Conservation (phyloP, 331 rosid genomes). For the Arachis monticola region DNA sequence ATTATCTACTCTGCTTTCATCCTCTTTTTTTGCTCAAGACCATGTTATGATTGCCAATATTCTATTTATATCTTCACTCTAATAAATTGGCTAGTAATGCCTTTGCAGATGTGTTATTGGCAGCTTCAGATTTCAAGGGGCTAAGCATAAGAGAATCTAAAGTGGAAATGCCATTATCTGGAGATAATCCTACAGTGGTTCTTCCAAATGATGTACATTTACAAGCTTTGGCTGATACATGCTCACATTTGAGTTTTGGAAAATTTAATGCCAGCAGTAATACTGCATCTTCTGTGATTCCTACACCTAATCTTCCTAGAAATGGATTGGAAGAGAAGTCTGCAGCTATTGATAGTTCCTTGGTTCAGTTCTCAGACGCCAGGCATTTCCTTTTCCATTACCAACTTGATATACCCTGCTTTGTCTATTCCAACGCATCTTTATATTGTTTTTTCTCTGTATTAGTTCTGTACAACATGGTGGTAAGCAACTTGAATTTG, state of each 20-base stretch:
- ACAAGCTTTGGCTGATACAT: constrained; percentile 57
- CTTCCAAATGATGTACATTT: constrained; percentile 46
- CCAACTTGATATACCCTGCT: constrained; percentile 31
- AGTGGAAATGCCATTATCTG: constrained; percentile 27
- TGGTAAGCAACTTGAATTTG: constrained; percentile 39
- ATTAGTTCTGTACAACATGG: constrained; percentile 40
- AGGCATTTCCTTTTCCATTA: constrained; percentile 47
- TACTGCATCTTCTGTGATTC: constrained; percentile 47
- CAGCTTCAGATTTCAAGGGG: constrained; percentile 46
- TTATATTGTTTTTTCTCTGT: constrained; percentile 30
- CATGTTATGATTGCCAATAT: constrained; percentile 24
- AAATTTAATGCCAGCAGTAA: constrained; percentile 50
- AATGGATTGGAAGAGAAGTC: constrained; percentile 51
- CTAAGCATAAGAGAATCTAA: constrained; percentile 45
- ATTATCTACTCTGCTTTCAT: background rate
- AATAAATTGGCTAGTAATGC: constrained; percentile 32
- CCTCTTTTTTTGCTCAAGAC: constrained; percentile 1
- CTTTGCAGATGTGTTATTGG: constrained; percentile 44
- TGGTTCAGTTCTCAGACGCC: constrained; percentile 38
- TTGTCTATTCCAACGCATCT: constrained; percentile 35
- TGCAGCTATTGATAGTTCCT: constrained; percentile 44
- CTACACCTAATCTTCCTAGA: constrained; percentile 41
- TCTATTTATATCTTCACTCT: constrained; percentile 33
- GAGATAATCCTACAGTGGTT: constrained; percentile 41
- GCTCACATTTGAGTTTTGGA: constrained; percentile 68